A percentile compares a stretch with the other conserved stretches of the same genome.
Evolutionary conservation across 1,284 basidiomycete genomes (phyloP).

Genomic region (Moniliophthora roreri): DNA sequence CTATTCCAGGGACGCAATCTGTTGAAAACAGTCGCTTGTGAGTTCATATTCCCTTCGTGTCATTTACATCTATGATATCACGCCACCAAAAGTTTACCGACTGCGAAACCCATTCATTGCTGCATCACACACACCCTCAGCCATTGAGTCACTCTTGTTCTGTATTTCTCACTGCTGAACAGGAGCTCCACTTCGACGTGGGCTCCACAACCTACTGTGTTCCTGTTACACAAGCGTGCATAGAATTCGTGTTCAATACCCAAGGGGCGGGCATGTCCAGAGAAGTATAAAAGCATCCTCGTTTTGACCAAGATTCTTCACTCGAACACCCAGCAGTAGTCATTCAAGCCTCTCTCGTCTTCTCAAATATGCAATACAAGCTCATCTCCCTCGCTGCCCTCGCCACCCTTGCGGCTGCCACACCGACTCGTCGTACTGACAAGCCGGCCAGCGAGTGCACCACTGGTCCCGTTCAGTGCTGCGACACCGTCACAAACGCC

Average conservation of each 20-base stretch:
- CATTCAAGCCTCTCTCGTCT: constrained; percentile 4
- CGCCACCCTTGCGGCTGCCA: constrained; percentile 17
- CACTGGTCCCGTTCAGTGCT: constrained; percentile 22
- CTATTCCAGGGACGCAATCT: no score
- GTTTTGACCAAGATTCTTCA: not conserved
- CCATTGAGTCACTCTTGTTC: no score
- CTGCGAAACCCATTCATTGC: no score
- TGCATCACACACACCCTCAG: no score
- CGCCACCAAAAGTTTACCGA: no score
- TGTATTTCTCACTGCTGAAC: no score
- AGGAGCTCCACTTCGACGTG: no score
- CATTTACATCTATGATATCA: no score
- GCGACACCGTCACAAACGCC: constrained; percentile 17
- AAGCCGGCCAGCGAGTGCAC: not conserved
- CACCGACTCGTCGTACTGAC: constrained; percentile 3
- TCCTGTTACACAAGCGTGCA: not conserved
- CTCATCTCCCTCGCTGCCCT: constrained; percentile 10
- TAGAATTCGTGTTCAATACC: no score
- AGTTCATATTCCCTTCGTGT: no score
- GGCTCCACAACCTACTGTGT: no score
- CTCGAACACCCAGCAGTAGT: constrained; percentile 8
- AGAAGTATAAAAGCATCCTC: constrained; percentile 5
- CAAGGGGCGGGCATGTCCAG: not conserved
- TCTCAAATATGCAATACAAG: constrained; percentile 8
- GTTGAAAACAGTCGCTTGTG: no score